Conservation (phyloP, 495 filamentous ascomycete genomes). For the Neurospora africana region DNA sequence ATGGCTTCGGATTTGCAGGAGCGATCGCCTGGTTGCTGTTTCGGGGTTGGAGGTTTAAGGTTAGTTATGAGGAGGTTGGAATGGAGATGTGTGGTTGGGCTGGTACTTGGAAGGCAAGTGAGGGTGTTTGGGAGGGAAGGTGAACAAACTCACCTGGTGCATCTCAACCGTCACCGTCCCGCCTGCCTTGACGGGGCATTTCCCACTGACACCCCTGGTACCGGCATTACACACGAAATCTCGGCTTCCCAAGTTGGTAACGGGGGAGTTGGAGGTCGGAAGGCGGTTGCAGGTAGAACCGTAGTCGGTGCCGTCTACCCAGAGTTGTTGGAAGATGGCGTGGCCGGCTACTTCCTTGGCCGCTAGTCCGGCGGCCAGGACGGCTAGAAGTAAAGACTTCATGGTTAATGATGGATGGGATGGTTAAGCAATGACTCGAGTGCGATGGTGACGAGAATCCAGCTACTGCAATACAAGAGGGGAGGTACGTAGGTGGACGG, state of each 20-base stretch:
- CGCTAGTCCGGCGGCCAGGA: constrained; percentile 17
- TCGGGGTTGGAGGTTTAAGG: background rate
- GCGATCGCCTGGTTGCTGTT: constrained; percentile 34
- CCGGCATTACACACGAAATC: constrained; percentile 35
- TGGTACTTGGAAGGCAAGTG: background rate
- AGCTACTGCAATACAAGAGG: too few species aligned
- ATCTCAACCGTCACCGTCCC: constrained; percentile 40
- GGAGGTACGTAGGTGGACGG: background rate
- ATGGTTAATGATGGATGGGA: constrained; percentile 10
- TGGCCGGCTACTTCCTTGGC: constrained; percentile 31
- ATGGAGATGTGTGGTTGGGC: background rate
- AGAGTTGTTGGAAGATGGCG: constrained; percentile 42
- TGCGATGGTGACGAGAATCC: background rate
- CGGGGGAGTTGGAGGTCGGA: constrained; percentile 34
- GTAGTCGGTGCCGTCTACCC: constrained; percentile 41
- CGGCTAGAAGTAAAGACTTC: constrained; percentile 28
- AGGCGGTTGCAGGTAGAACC: constrained; percentile 30
- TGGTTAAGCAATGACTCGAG: background rate
- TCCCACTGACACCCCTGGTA: constrained; percentile 24
- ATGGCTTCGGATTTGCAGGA: constrained; percentile 36
- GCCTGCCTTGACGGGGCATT: constrained; percentile 38
- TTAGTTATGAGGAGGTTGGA: background rate
- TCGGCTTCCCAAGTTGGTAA: constrained; percentile 30
- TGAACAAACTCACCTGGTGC: constrained; percentile 26
- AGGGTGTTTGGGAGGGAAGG: background rate